Percentiles rank a stretch among this genome's conserved stretches.
Evolutionary conservation across 768 basidiomycete genomes (phyloP).

Genomic region (Lyophyllum atratum): DNA sequence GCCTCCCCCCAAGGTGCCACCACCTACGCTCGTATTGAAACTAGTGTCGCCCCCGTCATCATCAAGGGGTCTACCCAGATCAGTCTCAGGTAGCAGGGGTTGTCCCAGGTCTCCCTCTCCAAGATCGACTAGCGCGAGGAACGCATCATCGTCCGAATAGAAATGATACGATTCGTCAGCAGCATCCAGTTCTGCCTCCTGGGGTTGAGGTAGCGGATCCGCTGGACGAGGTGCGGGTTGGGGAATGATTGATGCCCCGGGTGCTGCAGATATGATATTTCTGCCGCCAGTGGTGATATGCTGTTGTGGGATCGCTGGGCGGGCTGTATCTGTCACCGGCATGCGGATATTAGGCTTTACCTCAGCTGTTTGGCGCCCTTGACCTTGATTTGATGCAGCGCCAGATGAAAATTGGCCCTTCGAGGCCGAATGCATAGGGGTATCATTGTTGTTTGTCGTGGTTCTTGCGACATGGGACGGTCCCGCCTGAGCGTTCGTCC

Average conservation of each 20-base stretch:
- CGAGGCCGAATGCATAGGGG: too few species aligned
- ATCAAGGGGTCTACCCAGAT: conserved; percentile 47
- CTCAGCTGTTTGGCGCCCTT: background rate
- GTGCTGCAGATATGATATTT: background rate
- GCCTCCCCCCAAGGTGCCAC: conserved; percentile 8
- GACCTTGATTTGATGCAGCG: background rate
- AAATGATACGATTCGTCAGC: conserved; percentile 48
- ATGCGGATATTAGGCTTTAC: background rate
- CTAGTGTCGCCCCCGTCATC: conserved; percentile 25
- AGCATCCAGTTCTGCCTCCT: conserved; percentile 4
- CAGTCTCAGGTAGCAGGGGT: conserved; percentile 43
- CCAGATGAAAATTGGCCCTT: too few species aligned
- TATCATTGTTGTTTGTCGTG: background rate
- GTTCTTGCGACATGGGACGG: conserved; percentile 2
- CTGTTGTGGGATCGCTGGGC: background rate
- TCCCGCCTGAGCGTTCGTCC: conserved; percentile 18
- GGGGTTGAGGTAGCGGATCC: background rate
- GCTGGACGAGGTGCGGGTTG: conserved; percentile 2
- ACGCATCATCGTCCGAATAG: conserved; percentile 67
- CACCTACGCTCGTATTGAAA: conserved; percentile 18
- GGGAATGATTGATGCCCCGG: conserved; percentile 7
- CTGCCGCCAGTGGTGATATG: background rate
- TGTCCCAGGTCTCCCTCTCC: conserved; percentile 47
- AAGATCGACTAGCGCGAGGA: conserved; percentile 59
- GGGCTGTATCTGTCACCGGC: background rate